These are phyloP conservation scores for Euryodendron excelsum DNA, from an alignment of 148 eudicot species.

Conservation along the genomic window DNA sequence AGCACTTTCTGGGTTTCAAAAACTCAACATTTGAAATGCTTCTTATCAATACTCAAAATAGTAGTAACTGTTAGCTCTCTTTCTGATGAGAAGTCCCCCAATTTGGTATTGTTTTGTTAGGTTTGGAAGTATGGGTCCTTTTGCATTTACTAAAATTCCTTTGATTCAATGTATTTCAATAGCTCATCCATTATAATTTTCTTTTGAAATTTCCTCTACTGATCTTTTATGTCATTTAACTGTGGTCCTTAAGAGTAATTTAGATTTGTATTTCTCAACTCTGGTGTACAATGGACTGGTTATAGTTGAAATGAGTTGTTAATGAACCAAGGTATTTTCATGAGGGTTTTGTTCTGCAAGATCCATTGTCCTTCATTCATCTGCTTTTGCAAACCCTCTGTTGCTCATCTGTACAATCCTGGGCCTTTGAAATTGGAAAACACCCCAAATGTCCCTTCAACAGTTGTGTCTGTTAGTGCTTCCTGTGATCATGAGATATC, in stretches of 20 bases:
- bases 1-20: neutral
- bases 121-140: neutral
- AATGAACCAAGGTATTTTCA: conserved; percentile 45
- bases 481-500: conserved; percentile 14
- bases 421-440: conserved; percentile 41
- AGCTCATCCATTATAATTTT: too few species aligned
- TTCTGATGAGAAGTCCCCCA: neutral
- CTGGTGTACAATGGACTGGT: too few species aligned
- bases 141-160: too few species aligned
- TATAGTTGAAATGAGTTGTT: too few species aligned
- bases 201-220: too few species aligned
- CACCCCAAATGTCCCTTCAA: conserved; percentile 23
- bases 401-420: conserved; percentile 42
- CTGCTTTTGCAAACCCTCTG: neutral
- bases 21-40: neutral
- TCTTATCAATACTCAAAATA: neutral
- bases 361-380: too few species aligned
- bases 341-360: conserved; percentile 35
- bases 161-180: neutral
- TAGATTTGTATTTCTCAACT: conserved; percentile 9
- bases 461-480: conserved; percentile 18
- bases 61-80: neutral
- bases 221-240: too few species aligned
- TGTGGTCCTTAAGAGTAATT: too few species aligned
- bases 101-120: neutral